These are phyloP conservation scores for Leptographium radiaticola DNA, from an alignment of 2,329 filamentous ascomycete species.

Conservation along the genomic window DNA sequence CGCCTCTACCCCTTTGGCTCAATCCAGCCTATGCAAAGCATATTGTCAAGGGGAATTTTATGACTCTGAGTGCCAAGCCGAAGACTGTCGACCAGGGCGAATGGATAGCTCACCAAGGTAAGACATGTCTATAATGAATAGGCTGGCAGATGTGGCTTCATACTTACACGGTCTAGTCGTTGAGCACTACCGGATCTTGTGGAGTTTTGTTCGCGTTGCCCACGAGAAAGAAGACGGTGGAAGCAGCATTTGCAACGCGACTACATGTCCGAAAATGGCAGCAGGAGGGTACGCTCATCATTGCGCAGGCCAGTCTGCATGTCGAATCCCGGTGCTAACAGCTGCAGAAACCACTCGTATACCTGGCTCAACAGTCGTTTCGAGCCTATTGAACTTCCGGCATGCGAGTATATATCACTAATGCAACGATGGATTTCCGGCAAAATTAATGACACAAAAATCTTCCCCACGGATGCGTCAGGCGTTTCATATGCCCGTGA, in stretches of 20 bases:
- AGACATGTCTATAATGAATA: neutral
- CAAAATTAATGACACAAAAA: slow-evolving; percentile 79
- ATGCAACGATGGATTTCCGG: slow-evolving; percentile 96
- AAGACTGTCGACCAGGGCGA: slow-evolving; percentile 90
- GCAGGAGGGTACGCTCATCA: slow-evolving; percentile 62
- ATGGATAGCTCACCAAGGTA: slow-evolving; percentile 93
- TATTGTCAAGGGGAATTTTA: slow-evolving; percentile 94
- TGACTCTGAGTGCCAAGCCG: slow-evolving; percentile 84
- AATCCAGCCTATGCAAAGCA: slow-evolving; percentile 65
- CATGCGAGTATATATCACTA: slow-evolving; percentile 84
- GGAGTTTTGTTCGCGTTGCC: slow-evolving; percentile 79
- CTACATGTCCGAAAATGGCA: slow-evolving; percentile 81
- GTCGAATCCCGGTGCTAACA: too few relatives aligned
- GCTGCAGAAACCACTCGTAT: slow-evolving; percentile 67
- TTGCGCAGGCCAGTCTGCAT: too few relatives aligned
- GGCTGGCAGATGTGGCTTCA: neutral
- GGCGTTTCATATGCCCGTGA: slow-evolving; percentile 55
- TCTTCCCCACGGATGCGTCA: slow-evolving; percentile 79
- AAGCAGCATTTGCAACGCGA: slow-evolving; percentile 68
- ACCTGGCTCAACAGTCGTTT: slow-evolving; percentile 87
- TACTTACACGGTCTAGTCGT: slow-evolving; percentile 47
- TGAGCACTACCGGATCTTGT: slow-evolving; percentile 80
- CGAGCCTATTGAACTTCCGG: slow-evolving; percentile 82
- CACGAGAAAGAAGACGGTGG: slow-evolving; percentile 75
- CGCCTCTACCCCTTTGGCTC: slow-evolving; percentile 59